Evolutionary conservation across 495 filamentous ascomycete species (phyloP).

Genomic region (Penicillium subrubescens): DNA sequence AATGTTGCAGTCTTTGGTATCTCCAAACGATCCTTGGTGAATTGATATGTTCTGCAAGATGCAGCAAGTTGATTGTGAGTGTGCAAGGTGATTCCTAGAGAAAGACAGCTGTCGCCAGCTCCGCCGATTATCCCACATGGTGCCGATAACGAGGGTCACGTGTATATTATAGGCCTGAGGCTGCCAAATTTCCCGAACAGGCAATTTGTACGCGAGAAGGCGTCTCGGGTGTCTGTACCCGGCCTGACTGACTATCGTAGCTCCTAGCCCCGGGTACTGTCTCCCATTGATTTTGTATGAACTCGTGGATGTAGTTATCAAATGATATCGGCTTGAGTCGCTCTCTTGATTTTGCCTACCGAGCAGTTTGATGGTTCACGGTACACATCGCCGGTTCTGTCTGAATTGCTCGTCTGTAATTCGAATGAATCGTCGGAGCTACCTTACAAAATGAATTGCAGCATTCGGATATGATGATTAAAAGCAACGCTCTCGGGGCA

Average conservation of each 20-base stretch:
- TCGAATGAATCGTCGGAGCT: background rate
- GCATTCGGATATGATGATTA: background rate
- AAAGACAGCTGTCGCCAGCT: constrained; percentile 26
- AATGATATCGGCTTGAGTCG: background rate
- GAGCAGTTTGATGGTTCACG: no score
- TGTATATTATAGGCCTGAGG: constrained; percentile 8
- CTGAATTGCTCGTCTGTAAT: background rate
- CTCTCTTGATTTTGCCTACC: background rate
- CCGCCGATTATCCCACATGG: constrained; percentile 26
- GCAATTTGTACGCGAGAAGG: background rate
- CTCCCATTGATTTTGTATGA: background rate
- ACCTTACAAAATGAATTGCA: background rate
- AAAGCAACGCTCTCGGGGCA: background rate
- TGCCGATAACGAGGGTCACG: constrained; percentile 16
- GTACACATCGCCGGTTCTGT: background rate
- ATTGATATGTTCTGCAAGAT: background rate
- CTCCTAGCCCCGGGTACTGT: background rate
- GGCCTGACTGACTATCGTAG: background rate
- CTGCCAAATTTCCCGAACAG: background rate
- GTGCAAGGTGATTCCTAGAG: constrained; percentile 7
- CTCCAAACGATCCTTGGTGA: background rate
- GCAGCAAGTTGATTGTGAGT: background rate
- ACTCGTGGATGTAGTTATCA: background rate
- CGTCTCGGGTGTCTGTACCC: background rate
- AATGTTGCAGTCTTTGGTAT: background rate